Evolutionary conservation across 129 eudicot species (phyloP).

Genomic region (Tagetes patula): DNA sequence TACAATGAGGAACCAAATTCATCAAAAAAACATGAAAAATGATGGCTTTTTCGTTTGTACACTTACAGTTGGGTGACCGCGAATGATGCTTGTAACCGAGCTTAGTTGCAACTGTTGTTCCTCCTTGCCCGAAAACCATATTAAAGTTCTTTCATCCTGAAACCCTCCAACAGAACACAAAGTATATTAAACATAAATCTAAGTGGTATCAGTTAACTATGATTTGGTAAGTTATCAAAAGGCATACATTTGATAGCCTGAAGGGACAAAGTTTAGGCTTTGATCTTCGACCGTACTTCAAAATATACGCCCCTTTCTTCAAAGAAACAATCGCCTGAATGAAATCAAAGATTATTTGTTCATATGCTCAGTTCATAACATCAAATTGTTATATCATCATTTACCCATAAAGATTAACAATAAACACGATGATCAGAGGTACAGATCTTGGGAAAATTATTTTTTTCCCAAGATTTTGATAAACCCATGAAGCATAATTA

Average conservation of each 20-base stretch:
- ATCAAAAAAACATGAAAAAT: neutral
- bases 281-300: constrained; percentile 56
- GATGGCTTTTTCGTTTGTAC: no score
- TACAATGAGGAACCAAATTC: constrained; percentile 4
- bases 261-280: constrained; percentile 66
- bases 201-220: neutral
- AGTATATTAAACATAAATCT: neutral
- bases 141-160: constrained; percentile 62
- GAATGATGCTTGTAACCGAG: constrained; percentile 46
- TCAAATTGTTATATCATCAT: neutral
- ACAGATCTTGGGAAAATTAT: neutral
- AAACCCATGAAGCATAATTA: no score
- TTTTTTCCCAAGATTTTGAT: no score
- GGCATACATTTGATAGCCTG: constrained; percentile 54
- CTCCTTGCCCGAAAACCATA: constrained; percentile 62
- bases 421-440: constrained; percentile 1
- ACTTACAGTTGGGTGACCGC: constrained; percentile 55
- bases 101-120: constrained; percentile 52
- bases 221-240: neutral
- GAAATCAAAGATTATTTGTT: constrained; percentile 23
- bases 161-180: neutral
- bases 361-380: neutral
- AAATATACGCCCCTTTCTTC: constrained; percentile 69
- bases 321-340: constrained; percentile 64
- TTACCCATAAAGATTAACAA: constrained; percentile 9